A percentile compares a stretch with the other conserved stretches of the same genome.
These are phyloP conservation scores for Sclerotinia sclerotiorum DNA, from an alignment of 2,329 filamentous ascomycete species.

Conservation along the genomic window DNA sequence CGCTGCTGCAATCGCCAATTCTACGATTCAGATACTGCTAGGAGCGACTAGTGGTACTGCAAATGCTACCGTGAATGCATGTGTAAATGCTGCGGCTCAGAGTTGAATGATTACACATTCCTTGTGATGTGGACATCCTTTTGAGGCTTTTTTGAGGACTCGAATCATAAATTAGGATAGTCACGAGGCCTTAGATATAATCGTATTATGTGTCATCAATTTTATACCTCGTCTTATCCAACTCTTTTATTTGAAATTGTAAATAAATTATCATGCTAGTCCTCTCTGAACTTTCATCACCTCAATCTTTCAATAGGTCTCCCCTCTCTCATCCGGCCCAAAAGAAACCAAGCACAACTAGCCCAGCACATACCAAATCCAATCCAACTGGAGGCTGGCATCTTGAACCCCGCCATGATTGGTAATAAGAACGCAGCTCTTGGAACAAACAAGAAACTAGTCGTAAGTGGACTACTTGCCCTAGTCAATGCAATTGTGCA, in stretches of 20 bases:
- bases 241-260: neutral
- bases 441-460: constrained; percentile 51
- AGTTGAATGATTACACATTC: neutral
- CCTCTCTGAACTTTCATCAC: constrained; percentile 14
- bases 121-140: neutral
- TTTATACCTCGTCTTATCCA: neutral
- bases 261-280: neutral
- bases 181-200: neutral
- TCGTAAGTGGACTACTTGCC: constrained; percentile 51
- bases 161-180: neutral
- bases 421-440: constrained; percentile 50
- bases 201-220: neutral
- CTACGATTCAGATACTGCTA: too few relatives aligned
- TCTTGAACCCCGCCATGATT: constrained; percentile 48
- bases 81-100: neutral
- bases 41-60: too few relatives aligned
- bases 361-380: constrained; percentile 52
- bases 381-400: constrained; percentile 53
- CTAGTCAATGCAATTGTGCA: constrained; percentile 50
- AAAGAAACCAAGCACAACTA: constrained; percentile 50
- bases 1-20: too few relatives aligned
- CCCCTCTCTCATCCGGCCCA: constrained; percentile 45
- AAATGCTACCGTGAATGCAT: neutral
- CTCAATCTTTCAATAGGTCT: constrained; percentile 33
- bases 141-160: neutral